phyloP scores from a whole-genome alignment of 805 yeast species.

The Cyberlindnera xishuangbannaensis region DNA sequence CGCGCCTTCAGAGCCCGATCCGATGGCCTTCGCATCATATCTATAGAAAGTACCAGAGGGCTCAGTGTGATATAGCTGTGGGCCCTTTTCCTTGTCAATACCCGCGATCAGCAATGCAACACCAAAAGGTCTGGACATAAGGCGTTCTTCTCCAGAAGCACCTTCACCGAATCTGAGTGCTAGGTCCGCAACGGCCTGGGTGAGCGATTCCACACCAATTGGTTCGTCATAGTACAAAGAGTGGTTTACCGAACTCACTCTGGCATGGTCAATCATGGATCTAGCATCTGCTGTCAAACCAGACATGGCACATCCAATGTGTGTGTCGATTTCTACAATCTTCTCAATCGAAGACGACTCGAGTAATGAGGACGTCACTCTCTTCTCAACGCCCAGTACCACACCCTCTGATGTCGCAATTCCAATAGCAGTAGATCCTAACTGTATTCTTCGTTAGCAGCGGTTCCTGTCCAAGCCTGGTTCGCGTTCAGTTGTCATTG shows the following conservation, averaged over 20 bases:
- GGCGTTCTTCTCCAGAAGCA: slow-evolving; percentile 88
- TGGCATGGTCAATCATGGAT: slow-evolving; percentile 97
- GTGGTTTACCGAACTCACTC: slow-evolving; percentile 85
- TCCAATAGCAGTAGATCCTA: slow-evolving; percentile 98
- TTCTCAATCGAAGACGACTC: slow-evolving; percentile 94
- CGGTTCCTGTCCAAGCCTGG: too few relatives aligned
- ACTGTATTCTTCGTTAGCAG: too few relatives aligned
- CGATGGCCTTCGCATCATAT: slow-evolving; percentile 98
- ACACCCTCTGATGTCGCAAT: slow-evolving; percentile 94
- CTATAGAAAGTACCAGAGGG: slow-evolving; percentile 98
- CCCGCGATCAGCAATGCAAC: slow-evolving; percentile 97
- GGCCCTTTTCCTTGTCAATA: slow-evolving; percentile 85
- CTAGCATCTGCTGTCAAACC: slow-evolving; percentile 99
- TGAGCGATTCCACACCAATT: slow-evolving; percentile 85
- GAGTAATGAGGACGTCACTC: slow-evolving; percentile 87
- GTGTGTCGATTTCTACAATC: slow-evolving; percentile 89
- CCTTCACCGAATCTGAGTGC: slow-evolving; percentile 97
- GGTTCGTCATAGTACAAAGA: slow-evolving; percentile 86
- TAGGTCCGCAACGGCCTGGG: slow-evolving; percentile 95
- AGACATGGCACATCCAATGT: slow-evolving; percentile 97
- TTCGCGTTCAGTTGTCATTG: too few relatives aligned
- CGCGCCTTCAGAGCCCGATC: slow-evolving; percentile 98
- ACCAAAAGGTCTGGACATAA: slow-evolving; percentile 97
- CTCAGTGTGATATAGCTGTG: slow-evolving; percentile 97
- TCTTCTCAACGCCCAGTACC: slow-evolving; percentile 91